phyloP scores from a whole-genome alignment of 2,329 filamentous ascomycete species.

The Neonectria faginata region DNA sequence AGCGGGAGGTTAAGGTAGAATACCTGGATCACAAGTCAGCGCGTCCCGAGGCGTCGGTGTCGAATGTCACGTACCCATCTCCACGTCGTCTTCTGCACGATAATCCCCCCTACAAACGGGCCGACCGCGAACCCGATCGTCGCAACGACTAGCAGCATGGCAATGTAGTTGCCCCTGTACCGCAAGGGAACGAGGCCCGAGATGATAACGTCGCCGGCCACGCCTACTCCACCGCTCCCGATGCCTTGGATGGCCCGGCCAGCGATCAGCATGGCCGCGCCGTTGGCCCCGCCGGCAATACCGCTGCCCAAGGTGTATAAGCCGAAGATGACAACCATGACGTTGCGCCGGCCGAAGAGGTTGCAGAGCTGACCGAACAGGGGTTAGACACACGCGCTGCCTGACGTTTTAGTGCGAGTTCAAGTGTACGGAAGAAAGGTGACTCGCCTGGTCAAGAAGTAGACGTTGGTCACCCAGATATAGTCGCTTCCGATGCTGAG shows the following conservation, averaged over 20 bases:
- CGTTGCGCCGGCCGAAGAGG: slow-evolving; percentile 63
- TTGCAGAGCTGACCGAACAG: slow-evolving; percentile 63
- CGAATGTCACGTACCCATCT: slow-evolving; percentile 49
- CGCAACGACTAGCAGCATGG: slow-evolving; percentile 48
- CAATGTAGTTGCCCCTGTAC: slow-evolving; percentile 58
- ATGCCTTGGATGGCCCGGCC: slow-evolving; percentile 58
- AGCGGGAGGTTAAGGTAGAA: slow-evolving; percentile 61
- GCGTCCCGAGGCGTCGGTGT: rapidly evolving
- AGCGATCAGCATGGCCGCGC: slow-evolving; percentile 57
- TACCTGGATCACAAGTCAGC: slow-evolving; percentile 38
- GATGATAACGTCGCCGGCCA: slow-evolving; percentile 51
- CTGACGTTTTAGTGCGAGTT: background rate
- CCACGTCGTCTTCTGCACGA: slow-evolving; percentile 51
- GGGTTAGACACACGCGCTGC: slow-evolving; percentile 55
- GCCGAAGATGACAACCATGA: slow-evolving; percentile 54
- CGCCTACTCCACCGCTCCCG: slow-evolving; percentile 43
- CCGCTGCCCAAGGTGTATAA: slow-evolving; percentile 65
- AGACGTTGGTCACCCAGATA: slow-evolving; percentile 47
- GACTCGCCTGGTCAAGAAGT: slow-evolving; percentile 42
- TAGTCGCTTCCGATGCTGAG: slow-evolving; percentile 42
- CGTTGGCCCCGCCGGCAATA: slow-evolving; percentile 57
- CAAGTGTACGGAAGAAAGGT: no score
- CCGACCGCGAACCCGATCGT: slow-evolving; percentile 52
- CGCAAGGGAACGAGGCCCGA: slow-evolving; percentile 63
- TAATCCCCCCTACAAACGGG: slow-evolving; percentile 48